phyloP scores from a whole-genome alignment of 2,329 filamentous ascomycete species.

The Ceratocystiopsis brevicomis region DNA sequence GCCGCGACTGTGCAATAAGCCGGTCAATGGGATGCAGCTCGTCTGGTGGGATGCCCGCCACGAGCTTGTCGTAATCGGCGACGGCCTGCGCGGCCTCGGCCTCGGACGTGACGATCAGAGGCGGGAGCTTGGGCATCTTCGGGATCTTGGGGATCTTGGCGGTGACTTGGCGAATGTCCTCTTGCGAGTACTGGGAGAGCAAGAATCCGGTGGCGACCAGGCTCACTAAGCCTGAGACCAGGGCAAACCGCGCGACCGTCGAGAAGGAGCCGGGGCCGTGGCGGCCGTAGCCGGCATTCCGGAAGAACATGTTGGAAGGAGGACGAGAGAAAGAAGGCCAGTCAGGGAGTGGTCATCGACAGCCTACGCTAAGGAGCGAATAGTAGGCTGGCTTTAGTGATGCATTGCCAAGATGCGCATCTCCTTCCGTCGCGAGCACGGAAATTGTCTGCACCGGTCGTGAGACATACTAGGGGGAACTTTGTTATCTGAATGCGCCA shows the following conservation, averaged over 20 bases:
- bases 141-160: not conserved
- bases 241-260: slow-evolving; percentile 6
- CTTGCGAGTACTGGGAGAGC: slow-evolving; percentile 4
- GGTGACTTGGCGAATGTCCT: not conserved
- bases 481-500: too few relatives aligned
- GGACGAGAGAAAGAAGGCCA: not conserved
- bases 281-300: not conserved
- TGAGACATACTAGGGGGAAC: too few relatives aligned
- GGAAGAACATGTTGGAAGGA: slow-evolving; percentile 4
- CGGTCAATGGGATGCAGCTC: slow-evolving; percentile 25
- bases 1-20: slow-evolving; percentile 22
- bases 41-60: not conserved
- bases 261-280: slow-evolving; percentile 4
- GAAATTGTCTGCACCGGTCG: too few relatives aligned
- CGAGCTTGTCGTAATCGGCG: slow-evolving; percentile 1
- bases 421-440: too few relatives aligned
- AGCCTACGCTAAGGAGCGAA: too few relatives aligned
- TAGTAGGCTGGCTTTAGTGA: too few relatives aligned
- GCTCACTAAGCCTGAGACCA: slow-evolving; percentile 5
- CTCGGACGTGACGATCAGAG: not conserved
- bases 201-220: slow-evolving; percentile 4
- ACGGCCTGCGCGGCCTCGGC: slow-evolving; percentile 1
- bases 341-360: too few relatives aligned
- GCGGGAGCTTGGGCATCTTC: not conserved
- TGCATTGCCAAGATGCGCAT: too few relatives aligned